Evolutionary conservation across 2,329 filamentous ascomycete genomes (phyloP), one percentile per base, ranked within the genome.

Genomic region (Pezicula carpinea): DNA sequence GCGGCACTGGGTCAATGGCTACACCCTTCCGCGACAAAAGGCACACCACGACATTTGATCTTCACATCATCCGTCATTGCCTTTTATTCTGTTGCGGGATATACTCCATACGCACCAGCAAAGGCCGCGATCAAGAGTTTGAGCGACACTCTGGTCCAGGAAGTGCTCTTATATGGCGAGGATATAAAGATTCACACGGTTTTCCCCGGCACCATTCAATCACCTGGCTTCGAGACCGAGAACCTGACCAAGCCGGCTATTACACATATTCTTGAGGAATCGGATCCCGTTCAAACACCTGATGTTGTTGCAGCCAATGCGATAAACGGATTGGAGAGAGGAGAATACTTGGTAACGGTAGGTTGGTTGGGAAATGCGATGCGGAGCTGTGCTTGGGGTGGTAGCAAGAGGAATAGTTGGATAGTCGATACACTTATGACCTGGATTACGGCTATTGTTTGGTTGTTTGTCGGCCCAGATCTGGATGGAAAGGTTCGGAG

Each of bases 81-180:
- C 2, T 85, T 96, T 58, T 83, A 85, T 58, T 80, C 88, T 11
- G 66, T 96, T 29, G 79, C 84, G 11, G 93, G 93, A 21, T 99
- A 99, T 67, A 77, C 75, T 0, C 79, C 89, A 0, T 99, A 99
- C 67, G 79, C 83, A 1, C 89, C 92, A 3, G 76, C 85, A 47
- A 99, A 99, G 70, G 83, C 84, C 45, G 93, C 93, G 1, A 74
- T 99, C 55, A 83, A 89, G 48, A 85, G 82, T 14, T 75, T 99
- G 13, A 86, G 87, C 45, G 93, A 99, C 64, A 85, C 83, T 0
- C 73, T 99, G 42, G 82, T 81, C 18, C 88, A 92, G 62, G 93
- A 99, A 69, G 72, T 95, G 36, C 74, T 89, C 59, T 72, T 96
- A 43, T 99, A 97, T 72, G 90, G 91, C 38, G 85, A 85, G 44